phyloP scores from a whole-genome alignment of 805 yeast species.

The Teunomyces tritomae region DNA sequence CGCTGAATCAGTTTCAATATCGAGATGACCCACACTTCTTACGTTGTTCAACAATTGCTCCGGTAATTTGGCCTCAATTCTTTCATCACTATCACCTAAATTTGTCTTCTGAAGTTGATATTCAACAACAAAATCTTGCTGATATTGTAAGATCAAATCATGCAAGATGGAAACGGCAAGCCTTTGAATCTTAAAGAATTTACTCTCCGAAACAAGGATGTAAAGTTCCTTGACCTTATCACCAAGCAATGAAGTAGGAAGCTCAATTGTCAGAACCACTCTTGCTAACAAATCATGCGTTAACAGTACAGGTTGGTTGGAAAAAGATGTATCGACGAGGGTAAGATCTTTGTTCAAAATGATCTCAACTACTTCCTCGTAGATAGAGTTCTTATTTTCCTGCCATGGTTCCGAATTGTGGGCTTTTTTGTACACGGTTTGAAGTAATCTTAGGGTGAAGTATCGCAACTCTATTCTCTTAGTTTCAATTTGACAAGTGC shows the following conservation, averaged over 20 bases:
- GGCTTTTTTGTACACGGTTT: conserved; percentile 1
- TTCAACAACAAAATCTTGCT: conserved; percentile 62
- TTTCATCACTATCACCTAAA: conserved; percentile 23
- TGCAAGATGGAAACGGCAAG: conserved; percentile 40
- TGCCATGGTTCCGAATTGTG: conserved; percentile 23
- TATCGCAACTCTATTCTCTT: conserved; percentile 45
- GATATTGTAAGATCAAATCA: conserved; percentile 42
- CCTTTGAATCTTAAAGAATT: conserved; percentile 37
- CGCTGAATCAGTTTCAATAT: conserved; percentile 16
- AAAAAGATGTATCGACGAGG: conserved; percentile 22
- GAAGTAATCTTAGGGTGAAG: conserved; percentile 41
- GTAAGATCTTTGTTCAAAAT: conserved; percentile 27
- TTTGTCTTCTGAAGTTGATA: conserved; percentile 51
- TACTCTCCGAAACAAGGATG: conserved; percentile 20
- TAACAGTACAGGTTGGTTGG: conserved; percentile 26
- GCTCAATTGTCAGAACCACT: conserved; percentile 16
- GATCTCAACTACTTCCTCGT: conserved; percentile 44
- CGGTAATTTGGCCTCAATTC: conserved; percentile 38
- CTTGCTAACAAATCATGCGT: conserved; percentile 36
- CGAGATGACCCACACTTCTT: conserved; percentile 8
- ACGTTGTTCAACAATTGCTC: conserved; percentile 6
- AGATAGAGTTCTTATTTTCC: conserved; percentile 35
- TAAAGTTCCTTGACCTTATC: conserved; percentile 36
- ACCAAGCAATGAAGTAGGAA: conserved; percentile 28
- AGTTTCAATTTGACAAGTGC: conserved; percentile 36